Evolutionary conservation across 2,329 filamentous ascomycete genomes (phyloP).

Genomic region (Fusarium setosum): DNA sequence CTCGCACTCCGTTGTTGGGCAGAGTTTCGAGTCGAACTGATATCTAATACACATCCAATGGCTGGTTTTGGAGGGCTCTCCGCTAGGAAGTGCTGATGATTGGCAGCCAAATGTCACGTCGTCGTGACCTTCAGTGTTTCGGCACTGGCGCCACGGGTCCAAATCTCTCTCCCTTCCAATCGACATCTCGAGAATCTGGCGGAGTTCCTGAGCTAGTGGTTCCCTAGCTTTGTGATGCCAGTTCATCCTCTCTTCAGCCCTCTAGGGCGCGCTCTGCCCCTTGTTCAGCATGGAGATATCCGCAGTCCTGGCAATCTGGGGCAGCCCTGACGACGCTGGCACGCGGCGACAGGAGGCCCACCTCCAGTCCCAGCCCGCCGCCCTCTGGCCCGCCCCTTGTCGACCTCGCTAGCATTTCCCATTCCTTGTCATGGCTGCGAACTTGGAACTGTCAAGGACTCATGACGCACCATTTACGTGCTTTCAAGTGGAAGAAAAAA

Average conservation of each 20-base stretch:
- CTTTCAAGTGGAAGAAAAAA: not conserved
- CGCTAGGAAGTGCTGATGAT: not conserved
- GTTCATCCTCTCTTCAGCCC: slow-evolving; percentile 4
- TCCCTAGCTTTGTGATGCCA: not conserved
- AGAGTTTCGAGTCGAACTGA: not conserved
- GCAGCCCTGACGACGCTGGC: not conserved
- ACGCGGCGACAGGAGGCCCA: slow-evolving; percentile 8
- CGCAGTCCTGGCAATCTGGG: not conserved
- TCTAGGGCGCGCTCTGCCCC: not conserved
- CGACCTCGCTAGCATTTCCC: not conserved
- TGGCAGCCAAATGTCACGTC: not conserved
- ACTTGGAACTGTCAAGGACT: not conserved
- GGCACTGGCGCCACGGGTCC: not conserved
- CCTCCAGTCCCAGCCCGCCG: not conserved
- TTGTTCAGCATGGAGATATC: not conserved
- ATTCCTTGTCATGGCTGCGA: not conserved
- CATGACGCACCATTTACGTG: not conserved
- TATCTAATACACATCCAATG: not conserved
- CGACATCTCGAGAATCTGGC: too few relatives aligned
- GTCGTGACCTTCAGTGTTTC: not conserved
- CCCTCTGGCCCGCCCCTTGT: not conserved
- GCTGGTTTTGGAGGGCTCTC: not conserved
- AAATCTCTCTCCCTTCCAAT: not conserved
- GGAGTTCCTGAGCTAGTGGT: not conserved
- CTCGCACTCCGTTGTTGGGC: not conserved